Percentiles rank a stretch among this genome's conserved stretches.
phyloP scores from a whole-genome alignment of 1,284 basidiomycete species.

The Ganoderma resinaceum region DNA sequence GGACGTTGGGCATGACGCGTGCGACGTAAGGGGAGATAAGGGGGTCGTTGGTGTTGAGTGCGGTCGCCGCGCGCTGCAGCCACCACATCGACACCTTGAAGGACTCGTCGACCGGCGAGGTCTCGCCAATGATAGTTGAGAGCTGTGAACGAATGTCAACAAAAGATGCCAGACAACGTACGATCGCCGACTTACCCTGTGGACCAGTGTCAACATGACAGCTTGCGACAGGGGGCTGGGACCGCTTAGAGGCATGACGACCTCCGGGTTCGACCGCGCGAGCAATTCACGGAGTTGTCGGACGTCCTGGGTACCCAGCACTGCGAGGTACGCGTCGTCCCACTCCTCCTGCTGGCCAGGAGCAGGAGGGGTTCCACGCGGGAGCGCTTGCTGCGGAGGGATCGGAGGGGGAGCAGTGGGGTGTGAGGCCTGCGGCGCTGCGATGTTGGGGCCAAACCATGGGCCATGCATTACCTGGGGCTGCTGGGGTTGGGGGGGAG shows the following conservation, averaged over 20 bases:
- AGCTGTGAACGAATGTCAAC: slow-evolving; percentile 50
- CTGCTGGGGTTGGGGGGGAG: slow-evolving; percentile 35
- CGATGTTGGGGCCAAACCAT: slow-evolving; percentile 67
- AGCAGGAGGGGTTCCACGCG: slow-evolving; percentile 58
- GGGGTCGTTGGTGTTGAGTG: slow-evolving; percentile 79
- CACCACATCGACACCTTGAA: slow-evolving; percentile 86
- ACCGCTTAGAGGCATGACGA: slow-evolving; percentile 78
- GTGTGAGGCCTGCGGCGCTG: slow-evolving; percentile 78
- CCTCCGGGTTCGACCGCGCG: slow-evolving; percentile 74
- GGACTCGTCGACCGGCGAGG: slow-evolving; percentile 74
- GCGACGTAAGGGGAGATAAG: slow-evolving; percentile 81
- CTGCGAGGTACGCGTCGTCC: slow-evolving; percentile 81
- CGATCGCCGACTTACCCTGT: slow-evolving; percentile 61
- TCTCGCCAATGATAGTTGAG: slow-evolving; percentile 74
- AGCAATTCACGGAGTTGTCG: slow-evolving; percentile 77
- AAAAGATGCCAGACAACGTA: slow-evolving; percentile 4
- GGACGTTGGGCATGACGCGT: slow-evolving; percentile 79
- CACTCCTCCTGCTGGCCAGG: slow-evolving; percentile 67
- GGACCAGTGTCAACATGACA: slow-evolving; percentile 80
- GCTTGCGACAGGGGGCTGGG: slow-evolving; percentile 77
- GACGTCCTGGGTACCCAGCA: slow-evolving; percentile 74
- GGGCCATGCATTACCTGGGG: slow-evolving; percentile 50
- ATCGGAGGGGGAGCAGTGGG: slow-evolving; percentile 76
- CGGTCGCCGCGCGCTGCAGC: slow-evolving; percentile 74
- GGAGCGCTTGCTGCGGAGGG: slow-evolving; percentile 40